Evolutionary conservation across 2,329 filamentous ascomycete genomes (phyloP).

Genomic region (Tolypocladium cylindrosporum): DNA sequence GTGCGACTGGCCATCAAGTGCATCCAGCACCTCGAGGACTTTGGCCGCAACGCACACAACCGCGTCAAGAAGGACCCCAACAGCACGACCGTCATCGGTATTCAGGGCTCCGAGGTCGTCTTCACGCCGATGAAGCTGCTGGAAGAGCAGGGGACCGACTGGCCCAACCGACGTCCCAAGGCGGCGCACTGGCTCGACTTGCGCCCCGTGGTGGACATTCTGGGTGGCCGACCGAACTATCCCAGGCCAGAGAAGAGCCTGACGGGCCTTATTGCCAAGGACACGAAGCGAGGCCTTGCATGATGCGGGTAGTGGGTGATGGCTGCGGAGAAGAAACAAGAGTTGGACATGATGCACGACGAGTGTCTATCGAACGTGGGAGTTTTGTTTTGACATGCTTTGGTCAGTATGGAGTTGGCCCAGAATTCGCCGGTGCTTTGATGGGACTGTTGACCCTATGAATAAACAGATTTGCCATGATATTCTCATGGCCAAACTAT

Average conservation of each 20-base stretch:
- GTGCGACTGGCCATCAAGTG: constrained; percentile 89
- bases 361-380: neutral
- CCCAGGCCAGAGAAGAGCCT: constrained; percentile 38
- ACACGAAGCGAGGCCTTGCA: constrained; percentile 44
- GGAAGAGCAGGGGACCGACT: constrained; percentile 82
- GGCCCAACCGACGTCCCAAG: constrained; percentile 78
- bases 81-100: constrained; percentile 77
- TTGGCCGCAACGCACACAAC: constrained; percentile 52
- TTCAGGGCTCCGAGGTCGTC: constrained; percentile 81
- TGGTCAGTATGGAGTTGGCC: neutral
- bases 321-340: neutral
- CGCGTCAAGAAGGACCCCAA: constrained; percentile 65
- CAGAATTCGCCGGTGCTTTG: neutral
- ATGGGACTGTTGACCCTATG: neutral
- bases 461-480: neutral
- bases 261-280: constrained; percentile 46
- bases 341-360: neutral
- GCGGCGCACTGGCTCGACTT: constrained; percentile 76
- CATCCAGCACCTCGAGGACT: constrained; percentile 81
- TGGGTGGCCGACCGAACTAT: constrained; percentile 61
- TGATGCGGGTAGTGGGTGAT: neutral
- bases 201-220: constrained; percentile 72
- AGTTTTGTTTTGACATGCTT: neutral
- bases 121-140: constrained; percentile 74
- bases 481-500: neutral